phyloP scores from a whole-genome alignment of 495 filamentous ascomycete genomes.

The Talaromyces ruber region DNA sequence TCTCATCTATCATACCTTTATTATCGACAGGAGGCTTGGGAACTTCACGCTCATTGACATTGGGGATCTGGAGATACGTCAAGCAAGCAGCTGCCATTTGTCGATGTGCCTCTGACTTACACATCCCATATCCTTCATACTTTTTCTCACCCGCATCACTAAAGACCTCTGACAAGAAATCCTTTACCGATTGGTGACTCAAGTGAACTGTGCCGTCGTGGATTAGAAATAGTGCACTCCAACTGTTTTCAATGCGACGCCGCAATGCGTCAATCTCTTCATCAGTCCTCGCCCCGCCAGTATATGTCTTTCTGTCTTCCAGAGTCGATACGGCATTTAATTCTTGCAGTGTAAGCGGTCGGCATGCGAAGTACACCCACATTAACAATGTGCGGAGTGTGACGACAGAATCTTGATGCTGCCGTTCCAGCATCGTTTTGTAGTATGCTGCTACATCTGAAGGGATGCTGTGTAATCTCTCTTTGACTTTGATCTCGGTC shows the following conservation, averaged over 20 bases:
- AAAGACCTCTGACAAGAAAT: neutral
- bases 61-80: neutral
- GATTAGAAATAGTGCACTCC: neutral
- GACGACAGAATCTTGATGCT: conserved; percentile 1
- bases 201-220: conserved; percentile 4
- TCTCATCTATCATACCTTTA: conserved; percentile 2
- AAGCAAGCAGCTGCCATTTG: conserved; percentile 4
- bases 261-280: neutral
- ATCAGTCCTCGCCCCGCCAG: neutral
- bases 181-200: conserved; percentile 1
- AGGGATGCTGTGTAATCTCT: conserved; percentile 4
- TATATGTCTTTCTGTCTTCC: neutral
- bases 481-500: neutral
- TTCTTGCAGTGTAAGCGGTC: conserved; percentile 1
- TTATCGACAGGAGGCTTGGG: conserved; percentile 1
- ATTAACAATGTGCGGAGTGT: neutral
- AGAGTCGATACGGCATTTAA: neutral
- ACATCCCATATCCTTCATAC: neutral
- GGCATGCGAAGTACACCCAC: conserved; percentile 4
- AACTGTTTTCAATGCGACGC: neutral
- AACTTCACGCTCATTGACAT: neutral
- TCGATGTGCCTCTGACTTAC: neutral
- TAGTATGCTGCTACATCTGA: neutral
- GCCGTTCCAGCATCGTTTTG: neutral
- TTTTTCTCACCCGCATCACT: neutral